Base-by-base conservation (phyloP, 2,329 filamentous ascomycete species). In the Cadophora sp. region DNA sequence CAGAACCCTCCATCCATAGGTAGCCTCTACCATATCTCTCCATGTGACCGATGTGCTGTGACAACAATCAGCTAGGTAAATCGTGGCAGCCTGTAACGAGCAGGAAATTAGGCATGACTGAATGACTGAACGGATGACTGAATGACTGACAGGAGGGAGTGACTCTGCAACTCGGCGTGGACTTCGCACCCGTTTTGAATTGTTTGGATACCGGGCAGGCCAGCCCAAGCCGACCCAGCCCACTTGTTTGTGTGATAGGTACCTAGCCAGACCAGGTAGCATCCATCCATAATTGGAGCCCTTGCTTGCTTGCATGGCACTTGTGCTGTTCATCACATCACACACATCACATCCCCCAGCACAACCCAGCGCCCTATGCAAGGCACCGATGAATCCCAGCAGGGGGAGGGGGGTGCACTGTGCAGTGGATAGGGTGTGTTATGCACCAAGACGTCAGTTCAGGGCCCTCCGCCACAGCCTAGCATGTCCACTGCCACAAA, bases 351-450 rank as follows among this genome's bases (percentile, higher is more conserved):
- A n/a, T n/a, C n/a, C n/a, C n/a, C n/a, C n/a, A n/a, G n/a, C n/a
- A n/a, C n/a, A n/a, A n/a, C 27, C 27, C 18, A 22, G 36, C 50
- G 53, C 36, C n/a, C 30, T 43, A 58, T 64, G 62, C 51, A 64
- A 62, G 62, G 62, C 41, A 64, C 61, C 62, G 62, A 64, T 58
- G 24, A 58, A 45, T 47, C 41, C 50, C 36, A 33, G 61, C 50
- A 43, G 39, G 43, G 16, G 16, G 20, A 18, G 18, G 39, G 30
- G 27, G 1, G n/a, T n/a, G n/a, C n/a, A n/a, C n/a, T n/a, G n/a
- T n/a, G n/a, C n/a, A n/a, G n/a, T n/a, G n/a, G n/a, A n/a, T n/a
- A n/a, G n/a, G 33, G 24, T n/a, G 41, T 36, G 41, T n/a, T 43
- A 39, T 39, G 55, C 55, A 43, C 20, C 55, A n/a, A 24, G 50